phyloP scores from a whole-genome alignment of 176 grass and related monocot species.

The Alloteropsis semialata region DNA sequence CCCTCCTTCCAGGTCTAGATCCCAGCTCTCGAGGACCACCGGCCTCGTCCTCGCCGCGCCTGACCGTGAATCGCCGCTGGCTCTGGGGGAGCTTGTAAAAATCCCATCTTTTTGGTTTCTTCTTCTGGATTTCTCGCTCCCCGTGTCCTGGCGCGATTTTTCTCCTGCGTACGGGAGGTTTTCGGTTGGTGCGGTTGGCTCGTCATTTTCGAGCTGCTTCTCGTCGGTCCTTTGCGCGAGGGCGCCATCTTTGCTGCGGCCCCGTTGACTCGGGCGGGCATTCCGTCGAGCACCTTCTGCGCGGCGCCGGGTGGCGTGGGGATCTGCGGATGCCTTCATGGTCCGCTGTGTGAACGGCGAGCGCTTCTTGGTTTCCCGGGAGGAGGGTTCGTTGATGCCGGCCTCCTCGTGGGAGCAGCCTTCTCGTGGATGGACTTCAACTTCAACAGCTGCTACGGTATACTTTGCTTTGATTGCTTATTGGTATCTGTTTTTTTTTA shows the following conservation, averaged over 20 bases:
- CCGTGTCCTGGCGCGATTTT: not conserved
- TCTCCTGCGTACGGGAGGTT: not conserved
- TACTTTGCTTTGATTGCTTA: not conserved
- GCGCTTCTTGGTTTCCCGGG: not conserved
- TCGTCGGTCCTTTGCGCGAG: not conserved
- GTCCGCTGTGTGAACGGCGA: not conserved
- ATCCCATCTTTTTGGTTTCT: not conserved
- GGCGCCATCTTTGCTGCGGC: not conserved
- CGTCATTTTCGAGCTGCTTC: not conserved
- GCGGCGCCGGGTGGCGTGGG: not conserved
- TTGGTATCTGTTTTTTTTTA: not conserved
- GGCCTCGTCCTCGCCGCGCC: not conserved
- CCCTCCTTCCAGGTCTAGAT: not conserved
- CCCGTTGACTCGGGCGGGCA: slow-evolving; percentile 24
- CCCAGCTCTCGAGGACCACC: not conserved
- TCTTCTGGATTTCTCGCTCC: not conserved
- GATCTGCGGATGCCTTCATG: not conserved
- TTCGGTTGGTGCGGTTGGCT: slow-evolving; percentile 7
- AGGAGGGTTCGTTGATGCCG: not conserved
- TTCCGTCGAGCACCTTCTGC: slow-evolving; percentile 36
- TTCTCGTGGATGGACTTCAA: slow-evolving; percentile 41
- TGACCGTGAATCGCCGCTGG: not conserved
- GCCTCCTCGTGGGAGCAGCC: not conserved
- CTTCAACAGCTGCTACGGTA: slow-evolving; percentile 34
- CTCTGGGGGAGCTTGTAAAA: not conserved